Base-by-base conservation (phyloP, 306 rosid genomes). In the Vicia faba region DNA sequence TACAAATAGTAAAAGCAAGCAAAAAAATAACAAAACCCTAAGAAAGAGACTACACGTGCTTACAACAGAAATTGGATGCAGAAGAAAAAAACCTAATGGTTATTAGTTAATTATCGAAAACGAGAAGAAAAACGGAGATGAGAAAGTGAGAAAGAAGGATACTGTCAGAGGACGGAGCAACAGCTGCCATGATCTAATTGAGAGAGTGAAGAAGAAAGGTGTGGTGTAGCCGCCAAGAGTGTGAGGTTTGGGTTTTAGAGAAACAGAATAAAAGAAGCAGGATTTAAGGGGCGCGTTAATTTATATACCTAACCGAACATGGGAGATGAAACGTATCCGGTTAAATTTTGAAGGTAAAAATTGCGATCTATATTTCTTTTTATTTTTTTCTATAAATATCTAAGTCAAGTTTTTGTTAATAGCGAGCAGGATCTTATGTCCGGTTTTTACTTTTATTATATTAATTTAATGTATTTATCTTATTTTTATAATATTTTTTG, bases 141-240 rank as follows among this genome's bases (percentile, higher is more conserved):
- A 3, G 16, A 25, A 31, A 40, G 6, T 12, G 23, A 3, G 7
- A 35, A 7, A n/a, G 25, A 59, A 59, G 84, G 72, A 75, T 75
- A 80, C 84, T 75, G 58, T 80, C 80, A 38, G 80, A 5, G 12
- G 78, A 68, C 2, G 80, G 59, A 70, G 75, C 63, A 66, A 61
- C 54, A 46, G 68, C 45, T 4, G 66, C 78, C 84, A 80, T 80
- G 77, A 54, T 44, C 54, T 13, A 60, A 64, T 48, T 51, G 64
- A 62, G 50, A 3, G 31, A 53, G 65, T 11, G 75, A 66, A 71
- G 58, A 43, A 58, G 11, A 46, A 25, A 31, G 38, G 38, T 33
- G 5, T 28, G 31, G 11, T 31, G 69, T 61, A 41, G 69, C 63
- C 69, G 76, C 76, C 68, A 39, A 54, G 28, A 4, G 11, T 12